These are phyloP conservation scores for Chrysosphaeria jannelii DNA, from an alignment of 2,329 filamentous ascomycete genomes.

Conservation along the genomic window DNA sequence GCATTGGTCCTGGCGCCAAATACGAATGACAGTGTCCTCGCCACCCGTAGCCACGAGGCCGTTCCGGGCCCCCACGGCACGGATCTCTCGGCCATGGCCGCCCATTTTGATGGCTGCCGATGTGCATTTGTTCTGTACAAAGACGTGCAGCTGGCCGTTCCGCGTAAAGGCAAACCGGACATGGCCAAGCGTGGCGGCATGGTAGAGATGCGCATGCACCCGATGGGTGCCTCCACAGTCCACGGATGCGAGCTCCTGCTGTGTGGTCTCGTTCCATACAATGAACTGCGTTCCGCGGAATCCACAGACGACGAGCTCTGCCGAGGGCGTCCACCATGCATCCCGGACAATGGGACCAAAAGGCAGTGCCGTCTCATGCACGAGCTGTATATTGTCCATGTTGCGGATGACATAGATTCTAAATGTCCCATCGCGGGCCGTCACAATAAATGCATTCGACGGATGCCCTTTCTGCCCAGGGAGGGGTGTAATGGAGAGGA, in stretches of 20 bases:
- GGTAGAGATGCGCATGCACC: conserved; percentile 26
- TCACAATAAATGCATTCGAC: conserved; percentile 30
- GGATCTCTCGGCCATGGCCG: conserved; percentile 64
- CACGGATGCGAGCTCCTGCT: conserved; percentile 37
- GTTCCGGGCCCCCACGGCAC: conserved; percentile 14
- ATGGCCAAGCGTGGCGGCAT: conserved; percentile 8
- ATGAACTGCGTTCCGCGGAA: conserved; percentile 58
- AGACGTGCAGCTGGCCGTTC: conserved; percentile 21
- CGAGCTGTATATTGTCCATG: conserved; percentile 11
- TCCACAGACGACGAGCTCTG: conserved; percentile 41
- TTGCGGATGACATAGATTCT: conserved; percentile 22
- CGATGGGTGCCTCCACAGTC: conserved; percentile 70
- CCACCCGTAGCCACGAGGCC: conserved; percentile 29
- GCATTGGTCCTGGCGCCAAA: conserved; percentile 11
- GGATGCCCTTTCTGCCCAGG: conserved; percentile 7
- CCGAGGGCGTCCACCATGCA: conserved; percentile 22
- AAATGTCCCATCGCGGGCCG: conserved; percentile 48
- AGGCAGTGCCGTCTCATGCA: conserved; percentile 38
- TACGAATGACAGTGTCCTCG: conserved; percentile 43
- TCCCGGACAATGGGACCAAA: conserved; percentile 53
- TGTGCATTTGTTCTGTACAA: conserved; percentile 11
- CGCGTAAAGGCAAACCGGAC: conserved; percentile 45
- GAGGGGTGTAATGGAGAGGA: conserved; percentile 32
- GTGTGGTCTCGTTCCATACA: conserved; percentile 45
- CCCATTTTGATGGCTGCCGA: conserved; percentile 29